These are phyloP conservation scores for Sclerotiophoma versabilis DNA, from an alignment of 2,329 filamentous ascomycete species.

Conservation along the genomic window DNA sequence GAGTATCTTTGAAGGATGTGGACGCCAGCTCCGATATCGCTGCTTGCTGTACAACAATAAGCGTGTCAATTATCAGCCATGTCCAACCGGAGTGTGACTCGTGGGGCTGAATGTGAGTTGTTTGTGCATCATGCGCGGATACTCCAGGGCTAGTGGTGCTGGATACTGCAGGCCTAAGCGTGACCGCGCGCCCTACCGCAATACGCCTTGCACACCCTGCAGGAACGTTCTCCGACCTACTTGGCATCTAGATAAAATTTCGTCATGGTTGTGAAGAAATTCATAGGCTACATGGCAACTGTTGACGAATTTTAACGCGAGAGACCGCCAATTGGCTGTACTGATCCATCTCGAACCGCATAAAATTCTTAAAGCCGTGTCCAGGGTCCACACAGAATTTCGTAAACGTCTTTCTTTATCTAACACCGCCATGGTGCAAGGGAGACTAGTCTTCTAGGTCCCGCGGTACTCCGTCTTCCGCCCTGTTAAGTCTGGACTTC, in stretches of 20 bases:
- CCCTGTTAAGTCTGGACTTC: slow-evolving; percentile 8
- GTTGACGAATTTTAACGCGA: neutral
- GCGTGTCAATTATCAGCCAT: neutral
- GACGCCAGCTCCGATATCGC: slow-evolving; percentile 7
- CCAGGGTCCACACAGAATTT: slow-evolving; percentile 13
- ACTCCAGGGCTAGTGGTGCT: slow-evolving; percentile 15
- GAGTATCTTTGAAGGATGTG: neutral
- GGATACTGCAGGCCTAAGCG: slow-evolving; percentile 15
- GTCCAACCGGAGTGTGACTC: slow-evolving; percentile 11
- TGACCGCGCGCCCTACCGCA: slow-evolving; percentile 29
- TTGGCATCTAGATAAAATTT: slow-evolving; percentile 9
- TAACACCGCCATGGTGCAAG: slow-evolving; percentile 18
- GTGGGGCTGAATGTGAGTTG: slow-evolving; percentile 23
- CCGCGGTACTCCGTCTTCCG: slow-evolving; percentile 22
- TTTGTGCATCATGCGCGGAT: slow-evolving; percentile 28
- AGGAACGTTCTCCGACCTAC: slow-evolving; percentile 5
- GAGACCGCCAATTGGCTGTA: neutral
- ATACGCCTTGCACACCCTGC: slow-evolving; percentile 7
- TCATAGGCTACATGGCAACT: neutral
- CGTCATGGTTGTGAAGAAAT: neutral
- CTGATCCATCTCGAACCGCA: slow-evolving; percentile 5
- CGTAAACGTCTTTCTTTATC: slow-evolving; percentile 23
- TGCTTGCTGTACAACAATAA: neutral
- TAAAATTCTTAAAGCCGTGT: slow-evolving; percentile 7
- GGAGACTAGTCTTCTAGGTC: slow-evolving; percentile 19